Base-by-base conservation (phyloP, 2,329 filamentous ascomycete genomes). In the Fusarium graminum region DNA sequence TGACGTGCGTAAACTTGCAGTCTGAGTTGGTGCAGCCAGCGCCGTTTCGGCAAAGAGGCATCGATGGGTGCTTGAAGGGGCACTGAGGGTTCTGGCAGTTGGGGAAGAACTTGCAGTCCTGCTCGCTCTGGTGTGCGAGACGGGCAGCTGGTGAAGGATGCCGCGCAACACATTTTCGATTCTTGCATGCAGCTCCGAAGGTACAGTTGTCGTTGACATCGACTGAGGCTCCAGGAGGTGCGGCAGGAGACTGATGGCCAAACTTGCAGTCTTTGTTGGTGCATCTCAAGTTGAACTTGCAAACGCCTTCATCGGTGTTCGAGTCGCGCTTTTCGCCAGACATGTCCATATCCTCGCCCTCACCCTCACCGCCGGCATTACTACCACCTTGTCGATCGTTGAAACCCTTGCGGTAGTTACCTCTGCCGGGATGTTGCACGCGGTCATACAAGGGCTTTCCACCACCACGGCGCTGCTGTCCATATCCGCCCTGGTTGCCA, bases 161-260 rank as follows among this genome's bases (percentile, higher is more conserved):
- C 59, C 93, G 92, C 29, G 87, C 94, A 10, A 91, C 92, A 75
- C 95, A 99, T 81, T 98, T 98, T 73, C 88, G 86, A 83, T 98
- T 99, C 81, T 95, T 97, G 87, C 95, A 99, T 10, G 93, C 93
- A 3, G 89, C 93, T 19, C 93, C 94, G 72, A 92, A 98, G 17
- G 86, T 86, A 81, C 95, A 99, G 17, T 86, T 83, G 73, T 97
- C 93, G 59, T 84, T 87, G 69, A 94, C 85, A 76, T 98, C 95
- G 58, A 98, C 84, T 0, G 89, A 85, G 3, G 86, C 87, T 28
- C 91, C 92, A 3, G 90, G 90, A 5, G 92, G 91, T 30, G 94
- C 94, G 3, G 92, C 93, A 3, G 95, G 93, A 16, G 94, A 97
- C 80, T 97, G 94, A 74, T 99, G 95, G 17, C 93, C 95, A 77